Evolutionary conservation across 345 rosid genomes (phyloP).

Genomic region (Physaria fendleri): DNA sequence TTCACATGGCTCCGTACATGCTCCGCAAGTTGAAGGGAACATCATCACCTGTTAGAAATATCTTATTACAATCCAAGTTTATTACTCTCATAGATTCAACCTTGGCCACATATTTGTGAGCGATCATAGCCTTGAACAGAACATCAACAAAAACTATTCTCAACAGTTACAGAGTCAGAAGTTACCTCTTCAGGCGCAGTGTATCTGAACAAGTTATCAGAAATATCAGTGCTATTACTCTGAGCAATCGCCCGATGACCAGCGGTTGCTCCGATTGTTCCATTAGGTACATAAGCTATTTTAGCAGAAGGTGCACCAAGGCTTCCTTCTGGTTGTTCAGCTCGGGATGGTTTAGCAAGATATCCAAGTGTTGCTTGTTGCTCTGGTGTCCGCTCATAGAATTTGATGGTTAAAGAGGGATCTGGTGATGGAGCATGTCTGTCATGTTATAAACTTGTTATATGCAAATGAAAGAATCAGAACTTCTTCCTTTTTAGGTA

Average conservation of each 20-base stretch:
- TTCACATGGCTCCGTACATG: conserved; percentile 33
- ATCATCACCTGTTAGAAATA: conserved; percentile 36
- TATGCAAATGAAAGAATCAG: neutral
- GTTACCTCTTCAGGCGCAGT: conserved; percentile 86
- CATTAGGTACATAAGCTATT: conserved; percentile 45
- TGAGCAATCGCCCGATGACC: conserved; percentile 90
- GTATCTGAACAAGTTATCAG: conserved; percentile 72
- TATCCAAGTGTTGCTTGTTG: conserved; percentile 82
- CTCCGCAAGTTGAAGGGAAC: conserved; percentile 47
- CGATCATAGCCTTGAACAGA: neutral
- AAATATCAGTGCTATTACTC: conserved; percentile 68
- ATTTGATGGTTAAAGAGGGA: conserved; percentile 63
- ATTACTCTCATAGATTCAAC: neutral
- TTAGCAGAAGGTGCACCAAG: conserved; percentile 28
- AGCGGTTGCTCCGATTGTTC: conserved; percentile 76
- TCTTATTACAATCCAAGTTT: neutral
- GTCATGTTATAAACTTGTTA: conserved; percentile 15
- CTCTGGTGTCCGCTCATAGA: conserved; percentile 79
- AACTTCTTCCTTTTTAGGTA: neutral
- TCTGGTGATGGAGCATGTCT: conserved; percentile 87
- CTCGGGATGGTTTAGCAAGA: conserved; percentile 45
- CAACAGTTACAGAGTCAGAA: neutral
- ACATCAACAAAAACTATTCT: neutral
- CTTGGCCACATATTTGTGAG: neutral
- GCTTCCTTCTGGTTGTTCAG: conserved; percentile 32